phyloP scores from a whole-genome alignment of 75 land plant species.

The Sequoiadendron giganteum region DNA sequence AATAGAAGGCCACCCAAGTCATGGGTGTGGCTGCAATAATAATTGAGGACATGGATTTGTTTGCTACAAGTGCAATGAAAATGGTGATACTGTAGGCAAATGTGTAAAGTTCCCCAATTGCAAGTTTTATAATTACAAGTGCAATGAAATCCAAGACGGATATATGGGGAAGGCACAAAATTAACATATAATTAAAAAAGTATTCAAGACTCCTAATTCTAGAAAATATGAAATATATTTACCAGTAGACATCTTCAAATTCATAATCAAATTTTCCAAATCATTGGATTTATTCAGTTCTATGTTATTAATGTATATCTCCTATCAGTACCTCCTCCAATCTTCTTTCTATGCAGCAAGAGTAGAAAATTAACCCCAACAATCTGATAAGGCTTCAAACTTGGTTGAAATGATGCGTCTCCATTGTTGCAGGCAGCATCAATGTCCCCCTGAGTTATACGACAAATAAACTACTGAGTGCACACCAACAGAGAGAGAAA shows the following conservation, averaged over 20 bases:
- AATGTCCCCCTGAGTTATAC: constrained; percentile 70
- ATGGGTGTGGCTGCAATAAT: too few species aligned
- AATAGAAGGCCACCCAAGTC: too few species aligned
- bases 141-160: background rate
- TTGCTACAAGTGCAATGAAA: too few species aligned
- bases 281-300: background rate
- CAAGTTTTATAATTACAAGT: too few species aligned
- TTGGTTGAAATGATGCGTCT: constrained; percentile 51
- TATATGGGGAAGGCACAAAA: background rate
- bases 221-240: background rate
- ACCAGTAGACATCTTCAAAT: background rate
- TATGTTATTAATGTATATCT: background rate
- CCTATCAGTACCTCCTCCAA: constrained; percentile 82
- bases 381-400: constrained; percentile 93
- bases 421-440: constrained; percentile 61
- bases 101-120: too few species aligned
- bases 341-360: constrained; percentile 75
- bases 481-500: background rate
- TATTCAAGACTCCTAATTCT: background rate
- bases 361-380: constrained; percentile 98
- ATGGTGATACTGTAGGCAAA: too few species aligned
- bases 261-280: background rate
- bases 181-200: background rate
- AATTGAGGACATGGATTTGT: too few species aligned
- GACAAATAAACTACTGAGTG: background rate